Evolutionary conservation across 2,329 filamentous ascomycete species (phyloP).

Genomic region (Aspergillus fructus): DNA sequence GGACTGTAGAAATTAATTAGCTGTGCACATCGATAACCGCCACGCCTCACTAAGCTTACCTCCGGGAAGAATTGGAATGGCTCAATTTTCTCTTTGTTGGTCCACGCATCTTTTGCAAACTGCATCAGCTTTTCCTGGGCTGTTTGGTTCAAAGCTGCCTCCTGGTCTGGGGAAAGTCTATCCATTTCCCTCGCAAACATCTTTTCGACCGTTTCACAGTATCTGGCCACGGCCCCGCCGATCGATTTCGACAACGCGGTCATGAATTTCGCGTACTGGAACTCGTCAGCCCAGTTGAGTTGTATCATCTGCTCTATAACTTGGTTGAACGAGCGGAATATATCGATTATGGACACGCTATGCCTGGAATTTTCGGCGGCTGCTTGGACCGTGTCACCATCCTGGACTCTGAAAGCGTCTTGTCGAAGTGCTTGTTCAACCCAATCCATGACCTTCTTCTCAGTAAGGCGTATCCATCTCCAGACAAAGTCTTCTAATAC

Average conservation of each 20-base stretch:
- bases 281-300: conserved; percentile 87
- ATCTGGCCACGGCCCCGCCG: conserved; percentile 76
- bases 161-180: conserved; percentile 80
- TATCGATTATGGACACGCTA: conserved; percentile 88
- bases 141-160: conserved; percentile 72
- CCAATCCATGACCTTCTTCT: conserved; percentile 75
- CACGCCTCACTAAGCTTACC: conserved; percentile 51
- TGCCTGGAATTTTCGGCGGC: conserved; percentile 80
- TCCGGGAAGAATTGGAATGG: conserved; percentile 96
- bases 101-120: conserved; percentile 90
- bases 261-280: conserved; percentile 97
- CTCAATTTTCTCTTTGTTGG: conserved; percentile 86
- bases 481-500: conserved; percentile 90
- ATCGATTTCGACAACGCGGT: conserved; percentile 85
- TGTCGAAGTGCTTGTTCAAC: conserved; percentile 89
- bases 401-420: conserved; percentile 77
- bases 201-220: conserved; percentile 87
- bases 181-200: conserved; percentile 92
- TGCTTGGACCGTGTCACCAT: conserved; percentile 49
- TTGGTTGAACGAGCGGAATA: conserved; percentile 92
- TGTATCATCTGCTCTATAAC: conserved; percentile 82
- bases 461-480: conserved; percentile 85
- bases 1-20: conserved; percentile 60
- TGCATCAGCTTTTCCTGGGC: conserved; percentile 92
- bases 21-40: background rate